Evolutionary conservation across 352 stramenopile species (phyloP), one percentile per base, ranked within the genome.

Genomic region (Phytophthora sojae): DNA sequence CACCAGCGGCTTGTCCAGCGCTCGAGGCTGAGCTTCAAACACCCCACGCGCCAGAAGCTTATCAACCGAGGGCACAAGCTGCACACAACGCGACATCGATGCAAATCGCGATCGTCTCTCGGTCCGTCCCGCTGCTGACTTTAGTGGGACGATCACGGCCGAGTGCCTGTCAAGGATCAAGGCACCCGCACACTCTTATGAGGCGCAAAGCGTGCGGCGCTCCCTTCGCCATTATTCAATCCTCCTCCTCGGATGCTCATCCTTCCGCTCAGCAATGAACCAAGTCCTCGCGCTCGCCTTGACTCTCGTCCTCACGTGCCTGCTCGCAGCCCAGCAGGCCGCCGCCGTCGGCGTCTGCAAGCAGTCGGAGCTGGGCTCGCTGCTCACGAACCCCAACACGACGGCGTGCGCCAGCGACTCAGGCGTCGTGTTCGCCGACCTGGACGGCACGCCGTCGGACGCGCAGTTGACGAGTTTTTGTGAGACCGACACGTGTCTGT

Each of bases 321-420:
- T 69, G 44, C 39, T 68, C 11, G 14, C 21, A 11, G 19, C 35
- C 2, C 35, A 44, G 25, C 42, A 15, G 14, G 42, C 32, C 25
- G 37, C 15, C 39, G 73, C 69, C 15, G 55, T 75, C 12, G 23
- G 44, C 6, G 47, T 80, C 23, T 77, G 73, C 49, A 51, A 72
- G 39, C 37, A 70, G 30, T 66, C 73, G 5, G 44, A 75, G 57
- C 49, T 80, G 30, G 69, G 73, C 52, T 75, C 73, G 6, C 39
- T 80, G 23, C 56, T 67, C 49, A 75, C 69, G 5, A 80, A 80
- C 57, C 50, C 64, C 26, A 80, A 80, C 69, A 69, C 65, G 39
- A 80, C 73, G 1, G 44, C 47, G 30, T 80, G 73, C 26, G 71
- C 59, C 30, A 77, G 61, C 56, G 57, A 77, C 47, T 71, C 74